Percentiles rank a stretch among this genome's conserved stretches.
Conservation (phyloP, 495 filamentous ascomycete species). For the Glonium stellatum region DNA sequence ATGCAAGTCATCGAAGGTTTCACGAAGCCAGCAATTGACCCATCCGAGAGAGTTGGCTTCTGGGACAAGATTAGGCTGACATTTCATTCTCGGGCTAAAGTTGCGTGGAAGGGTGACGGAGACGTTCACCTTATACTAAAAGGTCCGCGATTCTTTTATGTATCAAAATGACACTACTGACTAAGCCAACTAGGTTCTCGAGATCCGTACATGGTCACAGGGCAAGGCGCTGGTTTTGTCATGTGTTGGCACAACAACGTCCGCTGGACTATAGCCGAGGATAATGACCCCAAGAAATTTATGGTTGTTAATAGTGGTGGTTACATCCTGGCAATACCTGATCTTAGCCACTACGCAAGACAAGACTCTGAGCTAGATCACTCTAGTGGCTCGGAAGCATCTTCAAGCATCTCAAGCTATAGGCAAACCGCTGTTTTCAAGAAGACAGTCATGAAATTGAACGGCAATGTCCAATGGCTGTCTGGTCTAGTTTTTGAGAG, state of each 20-base stretch:
- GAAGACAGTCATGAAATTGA: constrained; percentile 97
- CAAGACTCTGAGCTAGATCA: constrained; percentile 49
- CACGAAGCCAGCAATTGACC: constrained; percentile 89
- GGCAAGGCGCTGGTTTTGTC: constrained; percentile 85
- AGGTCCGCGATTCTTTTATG: constrained; percentile 40
- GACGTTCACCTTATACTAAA: constrained; percentile 94
- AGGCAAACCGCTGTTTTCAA: constrained; percentile 79
- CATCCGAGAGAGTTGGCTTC: constrained; percentile 89
- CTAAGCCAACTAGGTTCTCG: constrained; percentile 51
- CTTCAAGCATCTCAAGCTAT: constrained; percentile 55
- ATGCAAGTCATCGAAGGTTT: constrained; percentile 99
- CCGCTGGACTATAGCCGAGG: constrained; percentile 70
- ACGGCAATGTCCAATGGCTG: constrained; percentile 85
- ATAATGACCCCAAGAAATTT: constrained; percentile 80
- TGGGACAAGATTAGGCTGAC: constrained; percentile 98
- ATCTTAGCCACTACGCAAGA: constrained; percentile 82
- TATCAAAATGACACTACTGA: not conserved
- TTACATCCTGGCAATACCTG: constrained; percentile 87
- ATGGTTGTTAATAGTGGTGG: constrained; percentile 94
- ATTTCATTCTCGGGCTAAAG: constrained; percentile 84
- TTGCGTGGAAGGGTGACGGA: constrained; percentile 89
- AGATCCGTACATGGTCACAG: constrained; percentile 89
- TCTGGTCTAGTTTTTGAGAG: constrained; percentile 89
- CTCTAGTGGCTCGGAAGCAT: constrained; percentile 42
- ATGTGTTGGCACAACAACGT: constrained; percentile 98